These are phyloP conservation scores for Metarhizium humberi DNA, from an alignment of 2,329 filamentous ascomycete genomes.

Conservation along the genomic window DNA sequence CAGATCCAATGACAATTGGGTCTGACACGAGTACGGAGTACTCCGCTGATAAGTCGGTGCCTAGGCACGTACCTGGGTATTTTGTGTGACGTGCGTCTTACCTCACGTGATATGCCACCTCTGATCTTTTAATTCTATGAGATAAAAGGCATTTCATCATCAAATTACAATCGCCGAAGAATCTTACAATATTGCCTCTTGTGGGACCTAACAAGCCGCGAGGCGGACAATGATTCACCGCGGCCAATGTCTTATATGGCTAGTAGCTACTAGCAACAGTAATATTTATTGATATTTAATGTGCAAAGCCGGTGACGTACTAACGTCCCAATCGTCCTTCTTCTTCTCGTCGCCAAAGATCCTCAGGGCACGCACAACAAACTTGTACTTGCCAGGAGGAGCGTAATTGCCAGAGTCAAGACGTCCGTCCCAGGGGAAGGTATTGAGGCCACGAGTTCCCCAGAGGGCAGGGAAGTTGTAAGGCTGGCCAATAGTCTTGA, in stretches of 20 bases:
- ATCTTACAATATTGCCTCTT: too few species aligned
- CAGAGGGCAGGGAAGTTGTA: conserved; percentile 29
- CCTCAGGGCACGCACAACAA: conserved; percentile 37
- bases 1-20: background rate
- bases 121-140: too few species aligned
- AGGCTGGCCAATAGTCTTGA: conserved; percentile 33
- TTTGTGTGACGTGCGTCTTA: too few species aligned
- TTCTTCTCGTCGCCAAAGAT: conserved; percentile 39
- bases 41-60: too few species aligned
- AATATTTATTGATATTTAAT: conserved; percentile 28
- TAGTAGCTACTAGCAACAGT: too few species aligned
- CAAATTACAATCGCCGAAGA: too few species aligned
- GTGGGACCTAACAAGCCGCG: too few species aligned
- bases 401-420: conserved; percentile 37
- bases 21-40: background rate
- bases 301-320: conserved; percentile 31
- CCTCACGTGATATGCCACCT: too few species aligned
- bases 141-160: too few species aligned
- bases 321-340: conserved; percentile 36
- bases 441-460: conserved; percentile 15
- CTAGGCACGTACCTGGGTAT: too few species aligned
- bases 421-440: conserved; percentile 33
- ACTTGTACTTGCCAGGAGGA: conserved; percentile 39
- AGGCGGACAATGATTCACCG: too few species aligned
- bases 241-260: background rate